These are phyloP conservation scores for Arabidopsis hybrid DNA, from an alignment of 441 rosid genomes.

Conservation along the genomic window DNA sequence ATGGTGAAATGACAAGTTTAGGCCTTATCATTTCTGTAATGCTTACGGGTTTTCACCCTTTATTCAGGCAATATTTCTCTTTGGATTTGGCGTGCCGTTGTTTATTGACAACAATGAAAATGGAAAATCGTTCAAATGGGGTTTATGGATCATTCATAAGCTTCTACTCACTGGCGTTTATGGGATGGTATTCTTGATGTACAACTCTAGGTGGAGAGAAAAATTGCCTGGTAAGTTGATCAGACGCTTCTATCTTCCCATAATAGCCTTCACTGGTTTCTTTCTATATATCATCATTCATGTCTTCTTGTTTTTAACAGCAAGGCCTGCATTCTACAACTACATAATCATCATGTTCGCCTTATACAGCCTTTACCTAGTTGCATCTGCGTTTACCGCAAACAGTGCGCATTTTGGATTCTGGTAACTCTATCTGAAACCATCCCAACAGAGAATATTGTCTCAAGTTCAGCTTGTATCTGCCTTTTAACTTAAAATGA, in stretches of 20 bases:
- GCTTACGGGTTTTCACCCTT: conserved; percentile 8
- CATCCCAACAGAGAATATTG: background rate
- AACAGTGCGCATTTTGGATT: conserved; percentile 73
- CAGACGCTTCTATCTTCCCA: conserved; percentile 7
- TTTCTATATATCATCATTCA: background rate
- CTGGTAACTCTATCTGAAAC: conserved; percentile 56
- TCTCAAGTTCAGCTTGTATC: conserved; percentile 1
- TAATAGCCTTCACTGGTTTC: background rate
- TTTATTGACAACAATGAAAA: conserved; percentile 65
- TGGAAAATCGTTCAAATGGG: conserved; percentile 69
- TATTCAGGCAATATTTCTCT: conserved; percentile 71
- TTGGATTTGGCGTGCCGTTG: conserved; percentile 81
- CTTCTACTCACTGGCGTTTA: conserved; percentile 84
- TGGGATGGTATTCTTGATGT: conserved; percentile 73
- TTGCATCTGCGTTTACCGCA: conserved; percentile 71
- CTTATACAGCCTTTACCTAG: conserved; percentile 66
- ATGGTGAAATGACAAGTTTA: background rate
- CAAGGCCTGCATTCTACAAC: conserved; percentile 90
- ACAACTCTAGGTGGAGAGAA: conserved; percentile 86
- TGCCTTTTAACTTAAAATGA: conserved; percentile 18
- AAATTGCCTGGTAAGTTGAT: conserved; percentile 74
- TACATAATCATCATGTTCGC: conserved; percentile 67
- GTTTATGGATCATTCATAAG: conserved; percentile 79
- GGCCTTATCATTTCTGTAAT: background rate
- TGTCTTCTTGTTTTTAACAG: conserved; percentile 51